These are phyloP conservation scores for Nothophaeocryptopus gaeumannii DNA, from an alignment of 2,329 filamentous ascomycete species.

Conservation along the genomic window DNA sequence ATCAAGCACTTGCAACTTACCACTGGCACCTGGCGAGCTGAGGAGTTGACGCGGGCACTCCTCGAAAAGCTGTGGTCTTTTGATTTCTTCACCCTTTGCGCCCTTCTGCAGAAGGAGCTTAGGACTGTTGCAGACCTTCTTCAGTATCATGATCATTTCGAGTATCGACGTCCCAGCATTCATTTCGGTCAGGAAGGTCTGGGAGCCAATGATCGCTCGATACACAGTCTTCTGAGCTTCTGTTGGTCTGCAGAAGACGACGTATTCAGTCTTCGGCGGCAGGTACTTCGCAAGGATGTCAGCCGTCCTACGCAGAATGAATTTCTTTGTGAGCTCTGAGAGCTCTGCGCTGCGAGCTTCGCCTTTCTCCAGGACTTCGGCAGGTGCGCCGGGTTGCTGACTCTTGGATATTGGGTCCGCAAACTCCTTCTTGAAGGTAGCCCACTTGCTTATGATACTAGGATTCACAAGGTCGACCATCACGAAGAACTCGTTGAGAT, in stretches of 20 bases:
- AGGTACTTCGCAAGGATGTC: conserved; percentile 65
- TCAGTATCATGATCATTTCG: conserved; percentile 68
- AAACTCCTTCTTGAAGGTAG: conserved; percentile 62
- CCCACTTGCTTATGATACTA: conserved; percentile 60
- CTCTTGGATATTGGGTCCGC: conserved; percentile 63
- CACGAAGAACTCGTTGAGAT: conserved; percentile 64
- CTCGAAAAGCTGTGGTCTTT: conserved; percentile 28
- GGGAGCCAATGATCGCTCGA: conserved; percentile 62
- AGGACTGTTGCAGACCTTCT: conserved; percentile 72
- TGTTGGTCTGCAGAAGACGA: conserved; percentile 64
- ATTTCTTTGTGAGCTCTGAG: conserved; percentile 58
- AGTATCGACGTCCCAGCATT: conserved; percentile 62
- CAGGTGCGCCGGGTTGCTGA: conserved; percentile 61
- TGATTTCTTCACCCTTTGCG: conserved; percentile 41
- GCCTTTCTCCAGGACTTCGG: conserved; percentile 62
- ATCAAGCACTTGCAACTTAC: conserved; percentile 66
- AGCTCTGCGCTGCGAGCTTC: conserved; percentile 61
- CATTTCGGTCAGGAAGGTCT: conserved; percentile 60
- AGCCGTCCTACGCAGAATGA: conserved; percentile 64
- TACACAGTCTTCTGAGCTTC: conserved; percentile 60
- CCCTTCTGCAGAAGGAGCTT: conserved; percentile 55
- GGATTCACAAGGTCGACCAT: conserved; percentile 70
- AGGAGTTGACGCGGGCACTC: conserved; percentile 56
- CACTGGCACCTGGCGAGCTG: conserved; percentile 57
- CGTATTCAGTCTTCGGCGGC: conserved; percentile 65